phyloP scores from a whole-genome alignment of 73 alveolate genomes.

The Effrenium voratum region DNA sequence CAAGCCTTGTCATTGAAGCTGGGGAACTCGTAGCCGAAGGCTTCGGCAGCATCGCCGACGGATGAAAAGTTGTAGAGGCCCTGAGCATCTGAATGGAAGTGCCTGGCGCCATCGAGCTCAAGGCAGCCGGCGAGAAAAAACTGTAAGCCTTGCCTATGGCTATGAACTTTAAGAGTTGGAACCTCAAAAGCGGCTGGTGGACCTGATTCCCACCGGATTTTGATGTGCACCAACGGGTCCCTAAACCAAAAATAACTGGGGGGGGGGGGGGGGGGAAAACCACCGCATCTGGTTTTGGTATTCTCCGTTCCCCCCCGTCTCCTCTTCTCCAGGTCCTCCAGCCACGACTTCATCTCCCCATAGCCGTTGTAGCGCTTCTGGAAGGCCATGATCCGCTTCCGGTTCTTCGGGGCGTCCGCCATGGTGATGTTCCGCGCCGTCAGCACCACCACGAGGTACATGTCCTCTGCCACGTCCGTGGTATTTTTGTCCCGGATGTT shows the following conservation, averaged over 20 bases:
- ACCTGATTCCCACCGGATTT: too few species aligned
- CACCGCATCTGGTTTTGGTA: too few species aligned
- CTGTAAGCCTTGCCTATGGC: too few species aligned
- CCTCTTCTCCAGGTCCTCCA: conserved; percentile 22
- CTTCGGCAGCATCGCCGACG: conserved; percentile 63
- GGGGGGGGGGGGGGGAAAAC: too few species aligned
- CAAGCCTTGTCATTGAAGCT: conserved; percentile 76
- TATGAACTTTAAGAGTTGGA: too few species aligned
- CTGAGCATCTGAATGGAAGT: not conserved
- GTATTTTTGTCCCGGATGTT: too few species aligned
- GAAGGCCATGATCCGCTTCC: conserved; percentile 24
- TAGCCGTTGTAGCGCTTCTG: conserved; percentile 31
- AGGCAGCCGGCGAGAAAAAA: too few species aligned
- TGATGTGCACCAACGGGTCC: too few species aligned
- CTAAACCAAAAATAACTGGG: too few species aligned
- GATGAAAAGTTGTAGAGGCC: not conserved
- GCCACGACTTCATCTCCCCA: conserved; percentile 32
- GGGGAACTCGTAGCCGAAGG: conserved; percentile 73
- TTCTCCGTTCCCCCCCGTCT: too few species aligned
- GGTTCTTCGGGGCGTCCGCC: conserved; percentile 64
- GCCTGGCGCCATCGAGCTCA: too few species aligned
- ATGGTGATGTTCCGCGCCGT: conserved; percentile 64
- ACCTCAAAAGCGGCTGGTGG: too few species aligned
- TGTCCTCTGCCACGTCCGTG: conserved; percentile 76
- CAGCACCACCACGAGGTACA: conserved; percentile 67